phyloP scores from a whole-genome alignment of 305 asterid genomes.

The Fraxinus ornus region DNA sequence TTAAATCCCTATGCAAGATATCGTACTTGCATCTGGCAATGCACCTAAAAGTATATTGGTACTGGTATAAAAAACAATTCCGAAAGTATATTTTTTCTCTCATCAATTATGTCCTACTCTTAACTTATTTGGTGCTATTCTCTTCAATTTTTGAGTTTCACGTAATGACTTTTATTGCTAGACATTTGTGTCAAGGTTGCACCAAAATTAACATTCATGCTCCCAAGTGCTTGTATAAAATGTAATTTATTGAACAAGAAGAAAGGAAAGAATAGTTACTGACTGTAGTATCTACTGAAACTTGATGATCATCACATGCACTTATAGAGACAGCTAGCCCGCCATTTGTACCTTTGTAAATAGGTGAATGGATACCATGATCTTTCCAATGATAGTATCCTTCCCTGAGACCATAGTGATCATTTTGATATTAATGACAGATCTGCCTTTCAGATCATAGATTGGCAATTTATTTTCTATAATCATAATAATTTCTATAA shows the following conservation, averaged over 20 bases:
- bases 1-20: neutral
- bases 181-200: neutral
- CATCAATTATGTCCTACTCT: neutral
- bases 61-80: neutral
- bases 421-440: neutral
- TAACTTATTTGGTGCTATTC: neutral
- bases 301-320: conserved; percentile 58
- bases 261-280: conserved; percentile 20
- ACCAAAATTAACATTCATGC: neutral
- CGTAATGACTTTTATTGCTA: neutral
- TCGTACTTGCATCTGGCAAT: neutral
- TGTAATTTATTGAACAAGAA: neutral
- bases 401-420: conserved; percentile 28
- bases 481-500: neutral
- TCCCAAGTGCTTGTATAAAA: neutral
- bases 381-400: conserved; percentile 52
- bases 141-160: neutral
- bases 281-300: conserved; percentile 54
- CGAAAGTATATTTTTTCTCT: neutral
- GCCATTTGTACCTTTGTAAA: conserved; percentile 47
- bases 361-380: conserved; percentile 35
- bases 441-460: neutral
- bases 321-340: conserved; percentile 50
- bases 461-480: neutral
- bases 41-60: neutral